These are phyloP conservation scores for Incumbomyces lentus DNA, from an alignment of 2,329 filamentous ascomycete species.

Conservation along the genomic window DNA sequence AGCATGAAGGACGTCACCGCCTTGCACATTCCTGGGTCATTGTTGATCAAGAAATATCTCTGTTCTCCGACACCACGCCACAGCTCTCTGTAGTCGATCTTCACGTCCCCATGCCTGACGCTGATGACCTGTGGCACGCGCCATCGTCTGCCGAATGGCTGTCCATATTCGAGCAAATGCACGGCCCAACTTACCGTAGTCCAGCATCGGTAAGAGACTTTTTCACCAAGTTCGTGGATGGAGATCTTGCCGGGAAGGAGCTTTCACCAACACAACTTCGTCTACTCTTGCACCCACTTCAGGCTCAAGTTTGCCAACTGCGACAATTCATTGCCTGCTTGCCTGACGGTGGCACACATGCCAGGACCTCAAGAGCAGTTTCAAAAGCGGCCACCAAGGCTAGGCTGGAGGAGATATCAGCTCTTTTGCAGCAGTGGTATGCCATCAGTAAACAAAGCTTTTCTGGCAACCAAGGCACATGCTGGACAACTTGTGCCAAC, in stretches of 20 bases:
- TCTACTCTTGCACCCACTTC: constrained; percentile 58
- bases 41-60: constrained; percentile 60
- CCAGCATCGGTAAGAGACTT: constrained; percentile 48
- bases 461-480: constrained; percentile 43
- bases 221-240: constrained; percentile 58
- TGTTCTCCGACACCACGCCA: constrained; percentile 55
- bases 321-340: constrained; percentile 57
- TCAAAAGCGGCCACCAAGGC: constrained; percentile 51
- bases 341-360: constrained; percentile 35
- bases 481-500: constrained; percentile 53
- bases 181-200: constrained; percentile 37
- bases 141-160: constrained; percentile 51
- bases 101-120: constrained; percentile 52
- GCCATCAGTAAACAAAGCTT: constrained; percentile 49
- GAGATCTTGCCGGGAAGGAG: constrained; percentile 42
- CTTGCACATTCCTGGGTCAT: constrained; percentile 67
- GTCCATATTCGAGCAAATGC: constrained; percentile 47
- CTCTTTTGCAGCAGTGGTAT: constrained; percentile 56
- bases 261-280: constrained; percentile 51
- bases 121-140: constrained; percentile 55
- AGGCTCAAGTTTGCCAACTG: constrained; percentile 54
- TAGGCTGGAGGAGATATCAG: constrained; percentile 55
- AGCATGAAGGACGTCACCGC: constrained; percentile 54
- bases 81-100: constrained; percentile 57
- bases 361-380: constrained; percentile 37